Base-by-base conservation (phyloP, 2,329 filamentous ascomycete genomes). In the Decorospora gaudefroyi region DNA sequence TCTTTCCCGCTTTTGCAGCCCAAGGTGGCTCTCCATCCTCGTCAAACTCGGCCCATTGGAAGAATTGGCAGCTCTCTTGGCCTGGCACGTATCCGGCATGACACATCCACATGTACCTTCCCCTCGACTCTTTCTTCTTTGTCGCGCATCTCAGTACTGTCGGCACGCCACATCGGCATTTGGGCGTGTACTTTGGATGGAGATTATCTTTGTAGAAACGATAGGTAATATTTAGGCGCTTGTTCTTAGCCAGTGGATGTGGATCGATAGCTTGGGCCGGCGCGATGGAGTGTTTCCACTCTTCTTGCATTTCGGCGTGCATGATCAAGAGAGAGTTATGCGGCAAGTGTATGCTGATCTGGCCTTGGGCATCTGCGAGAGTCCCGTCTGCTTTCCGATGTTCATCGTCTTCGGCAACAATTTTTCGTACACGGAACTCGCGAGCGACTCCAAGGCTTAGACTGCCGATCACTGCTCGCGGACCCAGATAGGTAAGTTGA, bases 301-400 rank as follows among this genome's bases (percentile, higher is more conserved):
- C 86, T 65, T 97, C 92, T 65, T 97, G 92, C 89, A 96, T 97
- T 65, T 95, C 90, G 1, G 92, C 91, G 63, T 97, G 91, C 93
- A 99, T 97, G 7, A 97, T 78, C 0, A 99, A 78, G 0, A 97
- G 79, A 0, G 89, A 95, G 68, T 97, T 97, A 70, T 97, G 93
- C 0, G 92, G 92, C 0, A 97, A 82, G 59, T 96, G 90, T 29
- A 97, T 93, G 1, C 90, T 84, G 46, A 97, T 92, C 65, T 96
- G 91, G 3, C 91, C 92, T 61, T 88, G 83, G 0, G 80, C 78
- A 53, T 93, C 86, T 1, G 80, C 74, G 9, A 64, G 63, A 46
- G 27, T 52, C 21, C 65, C 61, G 38, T 72, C 56, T 11, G 65
- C 69, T 49, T 71, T 65, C 29, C 73, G 69, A 40, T 62, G 42